Conservation (phyloP, 2,329 filamentous ascomycete species). For the Ascochyta viciae-villosae region DNA sequence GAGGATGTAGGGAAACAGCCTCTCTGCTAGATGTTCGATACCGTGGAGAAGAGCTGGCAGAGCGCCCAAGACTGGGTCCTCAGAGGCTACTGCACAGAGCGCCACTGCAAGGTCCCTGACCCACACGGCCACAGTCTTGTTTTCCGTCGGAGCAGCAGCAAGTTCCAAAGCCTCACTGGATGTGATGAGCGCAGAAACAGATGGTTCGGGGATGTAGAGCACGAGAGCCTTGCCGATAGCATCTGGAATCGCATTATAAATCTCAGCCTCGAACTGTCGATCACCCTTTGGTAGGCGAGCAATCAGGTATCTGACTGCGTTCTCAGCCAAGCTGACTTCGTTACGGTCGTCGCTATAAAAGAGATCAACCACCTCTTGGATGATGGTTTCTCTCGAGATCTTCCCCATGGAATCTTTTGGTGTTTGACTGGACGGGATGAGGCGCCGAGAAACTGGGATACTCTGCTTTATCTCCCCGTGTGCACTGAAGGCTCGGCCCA, state of each 20-base stretch:
- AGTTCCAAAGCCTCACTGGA: slow-evolving; percentile 24
- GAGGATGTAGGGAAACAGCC: slow-evolving; percentile 81
- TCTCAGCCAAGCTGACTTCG: slow-evolving; percentile 56
- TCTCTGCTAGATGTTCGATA: slow-evolving; percentile 73
- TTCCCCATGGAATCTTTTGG: slow-evolving; percentile 35
- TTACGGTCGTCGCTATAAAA: slow-evolving; percentile 49
- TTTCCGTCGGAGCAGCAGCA: slow-evolving; percentile 23
- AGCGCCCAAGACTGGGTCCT: slow-evolving; percentile 73
- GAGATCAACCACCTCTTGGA: slow-evolving; percentile 46
- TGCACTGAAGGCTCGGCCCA: slow-evolving; percentile 76
- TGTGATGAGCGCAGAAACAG: slow-evolving; percentile 3
- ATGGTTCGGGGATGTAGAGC: slow-evolving; percentile 26
- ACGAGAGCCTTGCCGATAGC: slow-evolving; percentile 40
- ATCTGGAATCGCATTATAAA: slow-evolving; percentile 39
- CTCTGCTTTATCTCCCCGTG: slow-evolving; percentile 69
- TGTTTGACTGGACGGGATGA: slow-evolving; percentile 30
- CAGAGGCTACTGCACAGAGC: slow-evolving; percentile 58
- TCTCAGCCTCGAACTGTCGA: slow-evolving; percentile 35
- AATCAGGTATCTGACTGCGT: slow-evolving; percentile 43
- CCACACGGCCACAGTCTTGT: slow-evolving; percentile 58
- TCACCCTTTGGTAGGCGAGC: slow-evolving; percentile 33
- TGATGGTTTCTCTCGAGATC: slow-evolving; percentile 45
- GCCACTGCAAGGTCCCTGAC: slow-evolving; percentile 66
- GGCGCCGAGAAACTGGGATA: slow-evolving; percentile 31
- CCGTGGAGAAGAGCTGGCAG: slow-evolving; percentile 70